phyloP scores from a whole-genome alignment of 192 early-diverging fungal genomes.

The Coemansia sp. region DNA sequence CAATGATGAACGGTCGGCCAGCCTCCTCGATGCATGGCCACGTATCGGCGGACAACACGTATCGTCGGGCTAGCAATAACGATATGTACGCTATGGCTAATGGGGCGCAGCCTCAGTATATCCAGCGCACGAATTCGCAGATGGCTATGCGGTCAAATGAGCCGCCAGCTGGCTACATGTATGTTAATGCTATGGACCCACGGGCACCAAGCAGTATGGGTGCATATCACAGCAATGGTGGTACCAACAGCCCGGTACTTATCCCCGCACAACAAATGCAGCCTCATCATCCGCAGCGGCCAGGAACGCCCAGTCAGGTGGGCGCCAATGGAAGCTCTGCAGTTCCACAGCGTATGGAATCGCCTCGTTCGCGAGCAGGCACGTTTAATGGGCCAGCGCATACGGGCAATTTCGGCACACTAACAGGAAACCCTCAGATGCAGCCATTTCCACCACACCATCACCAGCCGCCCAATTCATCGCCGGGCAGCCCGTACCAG shows the following conservation, averaged over 20 bases:
- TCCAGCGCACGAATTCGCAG: constrained; percentile 29
- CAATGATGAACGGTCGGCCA: constrained; percentile 27
- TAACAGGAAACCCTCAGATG: constrained; percentile 35
- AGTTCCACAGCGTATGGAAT: constrained; percentile 27
- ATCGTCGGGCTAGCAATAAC: constrained; percentile 46
- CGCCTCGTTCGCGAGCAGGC: constrained; percentile 33
- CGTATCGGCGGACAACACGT: constrained; percentile 13
- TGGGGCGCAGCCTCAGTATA: constrained; percentile 8
- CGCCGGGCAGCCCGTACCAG: constrained; percentile 36
- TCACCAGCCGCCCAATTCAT: constrained; percentile 18
- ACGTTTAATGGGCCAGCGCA: constrained; percentile 35
- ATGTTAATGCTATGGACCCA: constrained; percentile 10
- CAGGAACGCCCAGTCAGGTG: constrained; percentile 24
- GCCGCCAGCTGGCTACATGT: constrained; percentile 7
- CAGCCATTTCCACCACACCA: constrained; percentile 21
- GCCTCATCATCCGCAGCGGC: constrained; percentile 8
- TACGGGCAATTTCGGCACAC: constrained; percentile 41
- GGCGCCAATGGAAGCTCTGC: neutral
- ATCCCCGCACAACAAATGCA: constrained; percentile 10
- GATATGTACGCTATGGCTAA: constrained; percentile 39
- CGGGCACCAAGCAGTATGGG: constrained; percentile 29
- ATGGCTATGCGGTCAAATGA: constrained; percentile 10
- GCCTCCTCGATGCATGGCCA: constrained; percentile 40
- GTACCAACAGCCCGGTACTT: constrained; percentile 13
- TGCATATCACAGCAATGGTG: constrained; percentile 9